Evolutionary conservation across 2,329 filamentous ascomycete species (phyloP), one percentile per base, ranked within the genome.

Genomic region (Laburnicola sp.): DNA sequence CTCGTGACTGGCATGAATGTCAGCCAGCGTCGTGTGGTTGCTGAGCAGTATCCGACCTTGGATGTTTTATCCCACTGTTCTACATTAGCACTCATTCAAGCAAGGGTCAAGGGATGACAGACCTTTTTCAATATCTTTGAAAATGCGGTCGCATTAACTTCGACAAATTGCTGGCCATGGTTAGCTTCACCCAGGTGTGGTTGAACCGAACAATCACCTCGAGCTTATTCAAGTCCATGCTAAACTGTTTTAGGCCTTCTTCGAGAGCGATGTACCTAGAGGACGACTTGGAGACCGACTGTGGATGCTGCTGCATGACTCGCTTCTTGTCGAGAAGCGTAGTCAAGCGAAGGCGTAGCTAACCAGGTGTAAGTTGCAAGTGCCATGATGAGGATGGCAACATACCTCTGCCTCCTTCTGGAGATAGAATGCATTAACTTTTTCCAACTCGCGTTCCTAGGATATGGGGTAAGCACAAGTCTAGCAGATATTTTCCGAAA

Each of bases 111-210:
- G 36, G 39, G 45, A 48, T 11, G 51, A 72, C 78, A 54, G 68
- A 86, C 84, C 82, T 99, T 99, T 77, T 99, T 99, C 58, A 99
- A 78, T 53, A 99, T 99, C 74, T 99, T 99, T 26, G 93, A 97
- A 72, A 97, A 97, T 11, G 92, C 94, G 1, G 91, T 97, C 66
- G 94, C 93, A 70, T 99, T 99, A 70, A 97, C 89, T 73, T 97
- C 93, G 59, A 99, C 91, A 74, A 97, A 99, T 78, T 97, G 94
- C 79, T 97, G 48, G 49, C 51, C 56, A 48, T 47, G 55, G 63
- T 72, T 66, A 71, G 68, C 59, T 48, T 52, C 32, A 34, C 43
- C 25, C 27, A 30, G 45, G 44, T 37, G 34, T 34, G 32, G 41
- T 49, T 35, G 51, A 48, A 45, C 37, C 57, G 42, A 51, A 62